These are phyloP conservation scores for Conoideocrella luteorostrata DNA, from an alignment of 2,329 filamentous ascomycete species.

Conservation along the genomic window DNA sequence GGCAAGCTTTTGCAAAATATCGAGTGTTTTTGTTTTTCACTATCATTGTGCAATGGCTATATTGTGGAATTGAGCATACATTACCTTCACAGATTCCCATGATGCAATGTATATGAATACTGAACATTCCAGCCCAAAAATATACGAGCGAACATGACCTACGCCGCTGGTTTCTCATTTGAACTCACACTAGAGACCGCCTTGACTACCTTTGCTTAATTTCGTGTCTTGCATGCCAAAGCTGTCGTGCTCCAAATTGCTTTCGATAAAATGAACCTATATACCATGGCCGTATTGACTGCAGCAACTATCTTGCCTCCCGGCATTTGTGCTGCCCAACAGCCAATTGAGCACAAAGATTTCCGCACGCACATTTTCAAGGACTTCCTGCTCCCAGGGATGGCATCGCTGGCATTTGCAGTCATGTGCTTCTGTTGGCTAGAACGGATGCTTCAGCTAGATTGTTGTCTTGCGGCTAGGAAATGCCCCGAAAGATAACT, in stretches of 20 bases:
- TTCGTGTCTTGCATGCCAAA: conserved; percentile 37
- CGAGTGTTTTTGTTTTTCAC: too few relatives aligned
- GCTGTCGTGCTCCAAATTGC: conserved; percentile 36
- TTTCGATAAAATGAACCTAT: conserved; percentile 44
- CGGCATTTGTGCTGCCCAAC: conserved; percentile 5
- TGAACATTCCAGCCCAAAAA: too few relatives aligned
- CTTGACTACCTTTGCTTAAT: conserved; percentile 44
- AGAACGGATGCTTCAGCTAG: neutral
- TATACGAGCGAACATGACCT: conserved; percentile 1
- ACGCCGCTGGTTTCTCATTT: conserved; percentile 2
- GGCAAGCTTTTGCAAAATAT: too few relatives aligned
- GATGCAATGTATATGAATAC: neutral
- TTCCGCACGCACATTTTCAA: conserved; percentile 14
- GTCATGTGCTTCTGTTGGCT: conserved; percentile 16
- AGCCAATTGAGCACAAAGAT: conserved; percentile 4
- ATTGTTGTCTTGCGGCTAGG: neutral
- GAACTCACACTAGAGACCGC: conserved; percentile 24
- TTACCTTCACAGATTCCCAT: neutral
- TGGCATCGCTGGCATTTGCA: conserved; percentile 22
- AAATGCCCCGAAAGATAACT: conserved; percentile 16
- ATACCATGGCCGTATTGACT: conserved; percentile 46
- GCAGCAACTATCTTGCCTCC: conserved; percentile 29
- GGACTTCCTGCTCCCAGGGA: too few relatives aligned
- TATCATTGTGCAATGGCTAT: too few relatives aligned
- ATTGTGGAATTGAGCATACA: too few relatives aligned